These are phyloP conservation scores for Auricularia heimuer DNA, from an alignment of 768 basidiomycete genomes.

Conservation along the genomic window DNA sequence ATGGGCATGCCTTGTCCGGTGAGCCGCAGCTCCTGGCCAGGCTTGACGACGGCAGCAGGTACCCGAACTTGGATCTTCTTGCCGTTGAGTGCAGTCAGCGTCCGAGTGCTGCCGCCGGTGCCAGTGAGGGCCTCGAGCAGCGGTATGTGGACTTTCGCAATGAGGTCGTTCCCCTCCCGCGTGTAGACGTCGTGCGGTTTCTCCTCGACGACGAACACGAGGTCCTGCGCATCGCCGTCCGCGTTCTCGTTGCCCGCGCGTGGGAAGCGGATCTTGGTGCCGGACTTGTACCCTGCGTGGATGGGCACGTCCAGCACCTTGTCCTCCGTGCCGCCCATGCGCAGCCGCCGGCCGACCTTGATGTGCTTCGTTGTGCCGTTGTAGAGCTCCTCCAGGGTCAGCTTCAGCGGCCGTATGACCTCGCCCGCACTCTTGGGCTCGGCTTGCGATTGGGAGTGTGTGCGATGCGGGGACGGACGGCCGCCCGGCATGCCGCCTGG, in stretches of 20 bases:
- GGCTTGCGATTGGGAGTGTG: slow-evolving; percentile 22
- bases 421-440: slow-evolving; percentile 28
- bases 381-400: slow-evolving; percentile 81
- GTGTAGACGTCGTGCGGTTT: slow-evolving; percentile 73
- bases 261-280: slow-evolving; percentile 88
- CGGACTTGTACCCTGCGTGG: slow-evolving; percentile 90
- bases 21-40: slow-evolving; percentile 62
- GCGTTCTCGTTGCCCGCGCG: slow-evolving; percentile 73
- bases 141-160: slow-evolving; percentile 49
- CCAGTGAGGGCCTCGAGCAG: slow-evolving; percentile 79
- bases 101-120: slow-evolving; percentile 35
- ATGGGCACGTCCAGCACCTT: slow-evolving; percentile 75
- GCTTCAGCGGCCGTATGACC: slow-evolving; percentile 71
- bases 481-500: slow-evolving; percentile 51
- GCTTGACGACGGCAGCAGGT: slow-evolving; percentile 64
- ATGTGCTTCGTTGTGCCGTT: slow-evolving; percentile 78
- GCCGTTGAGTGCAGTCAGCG: slow-evolving; percentile 70
- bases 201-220: slow-evolving; percentile 97
- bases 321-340: slow-evolving; percentile 71
- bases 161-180: slow-evolving; percentile 75
- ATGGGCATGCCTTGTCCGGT: slow-evolving; percentile 86
- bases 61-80: slow-evolving; percentile 58
- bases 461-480: slow-evolving; percentile 20
- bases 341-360: slow-evolving; percentile 66
- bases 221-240: slow-evolving; percentile 64